Base-by-base conservation (phyloP, 2,329 filamentous ascomycete genomes). In the Orbilia brochopaga region DNA sequence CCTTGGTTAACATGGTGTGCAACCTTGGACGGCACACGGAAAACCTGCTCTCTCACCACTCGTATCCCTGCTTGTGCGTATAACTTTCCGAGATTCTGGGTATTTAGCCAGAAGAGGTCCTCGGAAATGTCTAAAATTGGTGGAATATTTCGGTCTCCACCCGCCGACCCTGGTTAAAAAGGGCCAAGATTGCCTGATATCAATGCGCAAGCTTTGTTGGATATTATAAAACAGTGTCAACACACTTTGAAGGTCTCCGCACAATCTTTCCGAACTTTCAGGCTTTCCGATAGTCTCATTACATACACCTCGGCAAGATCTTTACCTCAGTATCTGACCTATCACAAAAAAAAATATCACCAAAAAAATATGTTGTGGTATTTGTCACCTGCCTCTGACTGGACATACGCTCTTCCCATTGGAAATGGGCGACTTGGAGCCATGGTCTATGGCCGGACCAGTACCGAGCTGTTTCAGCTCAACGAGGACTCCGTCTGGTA, bases 401-500 rank as follows among this genome's bases (percentile, higher is more conserved):
- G 80, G 79, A 76, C 79, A 56, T 77, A 81, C 65, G 80, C 81
- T 24, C 76, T 84, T 1, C 82, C 82, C 1, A 78, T 84, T 54
- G 82, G 83, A 8, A 84, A 84, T 74, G 83, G 83, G 21, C 79
- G 82, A 53, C 76, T 82, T 1, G 81, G 81, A 3, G 79, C 78
- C 13, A 83, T 83, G 81, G 76, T 83, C 8, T 81, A 82, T 75
- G 81, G 82, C 24, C 78, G 80, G 23, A 80, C 80, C 2, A 75
- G 77, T 30, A 81, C 78, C 2, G 82, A 84, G 69, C 76, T 80
- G 13, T 75, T 83, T 2, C 79, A 81, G 51, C 76, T 84, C 27
- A 84, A 83, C 55, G 82, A 83, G 73, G 81, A 83, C 69, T 82
- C 81, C 1, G 79, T 82, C 1, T 82, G 80, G 81, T 82, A 82